Conservation (phyloP, 805 yeast genomes). For the Candida piceae region DNA sequence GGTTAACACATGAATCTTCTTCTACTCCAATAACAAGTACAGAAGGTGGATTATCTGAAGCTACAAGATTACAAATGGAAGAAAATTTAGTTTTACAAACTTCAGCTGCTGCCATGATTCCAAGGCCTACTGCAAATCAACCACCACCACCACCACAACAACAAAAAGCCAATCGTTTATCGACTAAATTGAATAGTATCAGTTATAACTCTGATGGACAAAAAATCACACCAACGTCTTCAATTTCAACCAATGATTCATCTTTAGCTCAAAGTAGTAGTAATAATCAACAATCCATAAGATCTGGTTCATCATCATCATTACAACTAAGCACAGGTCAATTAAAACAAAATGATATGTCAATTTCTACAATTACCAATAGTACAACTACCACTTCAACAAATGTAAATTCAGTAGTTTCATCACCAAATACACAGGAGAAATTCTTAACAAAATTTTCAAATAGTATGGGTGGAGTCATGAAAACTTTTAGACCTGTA, state of each 20-base stretch:
- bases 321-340: constrained; percentile 4
- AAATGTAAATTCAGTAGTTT: constrained; percentile 5
- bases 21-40: background rate
- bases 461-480: constrained; percentile 30
- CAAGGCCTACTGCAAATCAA: background rate
- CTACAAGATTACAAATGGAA: constrained; percentile 26
- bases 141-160: constrained; percentile 1
- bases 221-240: constrained; percentile 27
- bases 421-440: constrained; percentile 22
- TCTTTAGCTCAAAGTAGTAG: constrained; percentile 1
- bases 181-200: background rate
- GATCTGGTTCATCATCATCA: constrained; percentile 7
- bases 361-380: constrained; percentile 5
- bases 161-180: background rate
- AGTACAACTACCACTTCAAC: constrained; percentile 8
- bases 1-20: constrained; percentile 19
- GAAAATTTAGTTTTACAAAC: constrained; percentile 26
- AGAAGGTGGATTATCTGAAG: constrained; percentile 15
- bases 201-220: too few relatives aligned
- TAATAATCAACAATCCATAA: constrained; percentile 5
- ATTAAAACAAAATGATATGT: constrained; percentile 1
- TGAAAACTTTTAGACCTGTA: constrained; percentile 30
- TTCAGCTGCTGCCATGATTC: constrained; percentile 1
- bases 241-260: constrained; percentile 23
- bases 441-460: constrained; percentile 26